Percentiles rank a stretch among this genome's conserved stretches.
Evolutionary conservation across 2,329 filamentous ascomycete species (phyloP).

Genomic region (Alternaria conjuncta): DNA sequence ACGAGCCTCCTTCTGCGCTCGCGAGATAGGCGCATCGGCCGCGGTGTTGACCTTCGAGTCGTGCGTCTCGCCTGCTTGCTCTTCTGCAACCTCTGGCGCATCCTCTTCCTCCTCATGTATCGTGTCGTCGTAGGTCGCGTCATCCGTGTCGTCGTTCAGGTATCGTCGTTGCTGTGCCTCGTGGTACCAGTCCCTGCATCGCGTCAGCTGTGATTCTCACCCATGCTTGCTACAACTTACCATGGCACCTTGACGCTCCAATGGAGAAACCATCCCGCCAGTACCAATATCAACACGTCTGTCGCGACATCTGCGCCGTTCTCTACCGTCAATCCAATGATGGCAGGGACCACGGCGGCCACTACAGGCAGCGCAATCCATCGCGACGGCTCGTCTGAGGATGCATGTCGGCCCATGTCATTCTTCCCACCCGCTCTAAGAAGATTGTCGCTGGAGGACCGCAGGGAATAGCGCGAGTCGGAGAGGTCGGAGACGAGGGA

Average conservation of each 20-base stretch:
- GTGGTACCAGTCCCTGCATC: constrained; percentile 59
- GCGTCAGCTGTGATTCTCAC: constrained; percentile 7
- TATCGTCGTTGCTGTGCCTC: constrained; percentile 52
- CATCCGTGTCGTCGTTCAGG: constrained; percentile 31
- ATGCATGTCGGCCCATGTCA: constrained; percentile 42
- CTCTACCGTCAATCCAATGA: constrained; percentile 84
- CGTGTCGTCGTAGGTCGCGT: constrained; percentile 23
- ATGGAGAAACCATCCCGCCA: constrained; percentile 87
- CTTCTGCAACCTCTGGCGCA: constrained; percentile 14
- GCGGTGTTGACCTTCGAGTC: constrained; percentile 7
- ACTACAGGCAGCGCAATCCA: constrained; percentile 83
- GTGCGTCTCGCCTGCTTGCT: constrained; percentile 18
- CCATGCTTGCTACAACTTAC: constrained; percentile 54
- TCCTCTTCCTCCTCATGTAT: constrained; percentile 43
- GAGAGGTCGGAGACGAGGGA: constrained; percentile 81
- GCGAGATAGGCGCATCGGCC: constrained; percentile 2
- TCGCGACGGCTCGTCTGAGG: constrained; percentile 63
- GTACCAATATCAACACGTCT: constrained; percentile 78
- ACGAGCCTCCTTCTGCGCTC: constrained; percentile 52
- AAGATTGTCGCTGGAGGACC: constrained; percentile 73
- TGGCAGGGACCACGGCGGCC: constrained; percentile 82
- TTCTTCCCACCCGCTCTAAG: constrained; percentile 57
- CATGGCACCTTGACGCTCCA: constrained; percentile 92
- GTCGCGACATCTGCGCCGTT: constrained; percentile 85
- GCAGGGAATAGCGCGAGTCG: constrained; percentile 69